phyloP scores from a whole-genome alignment of 495 filamentous ascomycete genomes.

The Hypoxylon intermedium region DNA sequence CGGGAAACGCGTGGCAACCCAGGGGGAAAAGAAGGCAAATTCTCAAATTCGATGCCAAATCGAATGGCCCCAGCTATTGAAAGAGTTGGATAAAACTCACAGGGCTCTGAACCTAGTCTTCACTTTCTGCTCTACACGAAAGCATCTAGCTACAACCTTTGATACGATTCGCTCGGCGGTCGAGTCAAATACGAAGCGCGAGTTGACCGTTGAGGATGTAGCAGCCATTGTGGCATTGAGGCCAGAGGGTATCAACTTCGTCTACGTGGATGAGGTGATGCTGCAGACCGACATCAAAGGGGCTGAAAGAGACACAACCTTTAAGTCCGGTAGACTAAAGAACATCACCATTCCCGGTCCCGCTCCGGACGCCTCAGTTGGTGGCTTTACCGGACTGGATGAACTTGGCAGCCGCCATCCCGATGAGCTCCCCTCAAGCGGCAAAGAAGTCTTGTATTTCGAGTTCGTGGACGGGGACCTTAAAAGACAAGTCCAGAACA shows the following conservation, averaged over 20 bases:
- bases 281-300: conserved; percentile 80
- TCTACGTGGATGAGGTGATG: conserved; percentile 82
- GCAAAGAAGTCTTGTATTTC: conserved; percentile 78
- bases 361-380: conserved; percentile 58
- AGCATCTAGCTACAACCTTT: conserved; percentile 89
- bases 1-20: conserved; percentile 1
- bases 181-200: conserved; percentile 77
- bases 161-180: conserved; percentile 85
- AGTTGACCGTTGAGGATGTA: conserved; percentile 76
- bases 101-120: conserved; percentile 89
- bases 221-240: conserved; percentile 80
- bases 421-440: conserved; percentile 46
- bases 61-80: conserved; percentile 78
- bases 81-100: conserved; percentile 75
- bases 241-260: conserved; percentile 78
- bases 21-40: conserved; percentile 33
- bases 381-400: conserved; percentile 56
- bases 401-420: conserved; percentile 42
- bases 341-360: conserved; percentile 47
- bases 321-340: conserved; percentile 53
- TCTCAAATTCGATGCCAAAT: conserved; percentile 31
- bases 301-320: conserved; percentile 61
- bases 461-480: conserved; percentile 93
- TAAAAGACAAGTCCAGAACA: conserved; percentile 75
- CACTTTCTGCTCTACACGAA: conserved; percentile 92